A percentile compares a stretch with the other conserved stretches of the same genome.
These are phyloP conservation scores for Wickerhamiella occidentalis DNA, from an alignment of 805 yeast species.

Conservation along the genomic window DNA sequence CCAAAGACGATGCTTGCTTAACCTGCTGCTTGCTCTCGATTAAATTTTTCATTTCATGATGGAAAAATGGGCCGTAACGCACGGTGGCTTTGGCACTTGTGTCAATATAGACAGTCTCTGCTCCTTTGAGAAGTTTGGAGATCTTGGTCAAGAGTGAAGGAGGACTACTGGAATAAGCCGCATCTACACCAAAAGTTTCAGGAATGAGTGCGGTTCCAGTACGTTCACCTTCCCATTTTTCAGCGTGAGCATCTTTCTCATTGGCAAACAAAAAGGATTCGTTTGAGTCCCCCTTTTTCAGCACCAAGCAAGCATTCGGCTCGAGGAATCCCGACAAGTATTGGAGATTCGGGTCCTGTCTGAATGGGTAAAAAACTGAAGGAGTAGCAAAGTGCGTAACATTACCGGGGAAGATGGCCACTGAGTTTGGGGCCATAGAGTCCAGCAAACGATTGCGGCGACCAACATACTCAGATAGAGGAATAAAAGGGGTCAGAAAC, in stretches of 20 bases:
- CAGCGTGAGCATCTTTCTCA: conserved; percentile 61
- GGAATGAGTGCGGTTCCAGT: conserved; percentile 75
- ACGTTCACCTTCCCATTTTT: conserved; percentile 91
- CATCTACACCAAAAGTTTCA: conserved; percentile 82
- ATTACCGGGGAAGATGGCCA: conserved; percentile 66
- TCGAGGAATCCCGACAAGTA: conserved; percentile 90
- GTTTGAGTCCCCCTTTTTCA: conserved; percentile 34
- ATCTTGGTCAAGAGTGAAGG: conserved; percentile 14
- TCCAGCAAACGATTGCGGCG: conserved; percentile 53
- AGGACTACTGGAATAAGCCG: conserved; percentile 35
- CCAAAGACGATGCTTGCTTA: conserved; percentile 14
- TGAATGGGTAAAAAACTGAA: conserved; percentile 81
- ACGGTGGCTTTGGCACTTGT: conserved; percentile 19
- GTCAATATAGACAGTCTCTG: conserved; percentile 19
- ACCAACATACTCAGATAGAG: conserved; percentile 67
- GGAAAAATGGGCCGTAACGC: conserved; percentile 19
- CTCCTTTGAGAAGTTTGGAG: conserved; percentile 14
- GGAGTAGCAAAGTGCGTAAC: conserved; percentile 72
- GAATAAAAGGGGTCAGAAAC: conserved; percentile 76
- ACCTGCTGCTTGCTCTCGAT: not conserved
- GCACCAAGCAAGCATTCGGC: conserved; percentile 59
- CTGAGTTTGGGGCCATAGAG: conserved; percentile 46
- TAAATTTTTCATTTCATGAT: conserved; percentile 17
- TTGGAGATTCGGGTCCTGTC: conserved; percentile 79
- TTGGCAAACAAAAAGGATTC: conserved; percentile 74